Evolutionary conservation across 2,329 filamentous ascomycete species (phyloP).

Genomic region (Furcasterigmium furcatum): DNA sequence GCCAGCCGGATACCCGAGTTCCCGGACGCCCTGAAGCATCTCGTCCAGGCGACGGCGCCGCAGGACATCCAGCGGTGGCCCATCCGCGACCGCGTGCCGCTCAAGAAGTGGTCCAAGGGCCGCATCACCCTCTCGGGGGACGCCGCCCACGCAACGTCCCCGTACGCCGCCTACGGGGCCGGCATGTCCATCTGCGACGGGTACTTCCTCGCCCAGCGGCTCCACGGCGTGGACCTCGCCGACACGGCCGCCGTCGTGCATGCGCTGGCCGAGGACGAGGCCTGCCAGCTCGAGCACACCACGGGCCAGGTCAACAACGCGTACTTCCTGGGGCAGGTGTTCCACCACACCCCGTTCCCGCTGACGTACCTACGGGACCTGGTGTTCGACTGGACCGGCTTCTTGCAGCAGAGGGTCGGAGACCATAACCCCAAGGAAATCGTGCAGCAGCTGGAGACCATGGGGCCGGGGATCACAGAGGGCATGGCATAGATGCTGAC

Average conservation of each 20-base stretch:
- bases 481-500: no score
- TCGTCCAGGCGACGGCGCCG: slow-evolving; percentile 4
- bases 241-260: neutral
- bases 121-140: slow-evolving; percentile 12
- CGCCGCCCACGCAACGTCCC: slow-evolving; percentile 14
- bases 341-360: slow-evolving; percentile 10
- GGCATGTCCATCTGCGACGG: slow-evolving; percentile 10
- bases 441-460: neutral
- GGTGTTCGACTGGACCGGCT: neutral
- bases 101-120: slow-evolving; percentile 13
- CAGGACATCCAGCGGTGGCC: slow-evolving; percentile 7
- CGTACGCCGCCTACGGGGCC: slow-evolving; percentile 14
- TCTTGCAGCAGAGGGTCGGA: neutral
- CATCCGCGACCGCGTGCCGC: slow-evolving; percentile 12
- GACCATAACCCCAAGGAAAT: neutral
- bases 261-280: neutral
- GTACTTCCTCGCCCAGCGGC: slow-evolving; percentile 7
- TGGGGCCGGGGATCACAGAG: neutral
- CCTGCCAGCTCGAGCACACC: neutral
- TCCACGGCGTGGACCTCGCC: slow-evolving; percentile 6
- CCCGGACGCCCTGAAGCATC: slow-evolving; percentile 1
- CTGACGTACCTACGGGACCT: slow-evolving; percentile 3
- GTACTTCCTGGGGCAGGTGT: slow-evolving; percentile 8
- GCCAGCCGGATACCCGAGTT: slow-evolving; percentile 4
- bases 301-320: neutral